Percentiles rank a stretch among this genome's conserved stretches.
Evolutionary conservation across 306 rosid genomes (phyloP).

Genomic region (Acmispon strigosus): DNA sequence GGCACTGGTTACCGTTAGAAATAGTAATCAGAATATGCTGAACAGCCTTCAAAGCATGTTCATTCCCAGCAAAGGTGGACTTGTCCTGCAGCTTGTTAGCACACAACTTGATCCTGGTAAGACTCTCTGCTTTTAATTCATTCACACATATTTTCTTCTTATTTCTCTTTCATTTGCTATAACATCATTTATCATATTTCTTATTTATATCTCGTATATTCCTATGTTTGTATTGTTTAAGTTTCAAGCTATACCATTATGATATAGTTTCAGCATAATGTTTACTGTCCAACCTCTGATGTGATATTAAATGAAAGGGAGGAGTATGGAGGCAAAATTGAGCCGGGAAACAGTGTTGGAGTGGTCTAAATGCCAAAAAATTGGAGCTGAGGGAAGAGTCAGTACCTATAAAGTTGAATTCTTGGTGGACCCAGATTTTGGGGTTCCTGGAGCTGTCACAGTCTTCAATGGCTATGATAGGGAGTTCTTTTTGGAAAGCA

Average conservation of each 20-base stretch:
- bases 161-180: no score
- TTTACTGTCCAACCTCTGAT: background rate
- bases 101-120: constrained; percentile 28
- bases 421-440: constrained; percentile 37
- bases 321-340: constrained; percentile 27
- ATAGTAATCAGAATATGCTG: background rate
- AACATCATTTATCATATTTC: no score
- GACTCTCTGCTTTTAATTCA: no score
- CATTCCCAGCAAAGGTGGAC: background rate
- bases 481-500: constrained; percentile 39
- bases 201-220: no score
- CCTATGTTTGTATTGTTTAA: no score
- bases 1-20: constrained; percentile 21
- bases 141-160: no score
- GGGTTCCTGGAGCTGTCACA: constrained; percentile 37
- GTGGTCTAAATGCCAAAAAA: background rate
- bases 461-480: constrained; percentile 14
- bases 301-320: constrained; percentile 10
- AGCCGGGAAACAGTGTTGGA: constrained; percentile 29
- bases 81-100: constrained; percentile 42
- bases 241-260: background rate
- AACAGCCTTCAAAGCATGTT: constrained; percentile 5
- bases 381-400: background rate
- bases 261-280: background rate
- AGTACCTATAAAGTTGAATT: constrained; percentile 22